phyloP scores from a whole-genome alignment of 179 eudicot species.

The Beta macrorhiza region DNA sequence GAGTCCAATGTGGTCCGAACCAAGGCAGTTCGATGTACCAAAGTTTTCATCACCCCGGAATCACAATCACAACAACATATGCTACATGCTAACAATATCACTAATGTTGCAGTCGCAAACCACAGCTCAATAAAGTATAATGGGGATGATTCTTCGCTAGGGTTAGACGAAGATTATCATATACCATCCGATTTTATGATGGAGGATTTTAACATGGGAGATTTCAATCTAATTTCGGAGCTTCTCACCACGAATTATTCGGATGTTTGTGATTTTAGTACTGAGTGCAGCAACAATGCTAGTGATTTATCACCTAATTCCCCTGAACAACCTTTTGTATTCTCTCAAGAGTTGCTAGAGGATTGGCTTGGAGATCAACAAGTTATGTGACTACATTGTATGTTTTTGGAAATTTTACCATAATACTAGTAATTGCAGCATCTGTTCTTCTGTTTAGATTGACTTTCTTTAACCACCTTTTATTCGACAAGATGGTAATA shows the following conservation, averaged over 20 bases:
- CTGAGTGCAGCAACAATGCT: constrained; percentile 17
- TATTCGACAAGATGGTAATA: too few species aligned
- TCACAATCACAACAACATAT: constrained; percentile 4
- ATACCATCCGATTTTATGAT: constrained; percentile 13
- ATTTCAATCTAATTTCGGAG: constrained; percentile 25
- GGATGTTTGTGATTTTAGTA: constrained; percentile 23
- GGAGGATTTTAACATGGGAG: constrained; percentile 17
- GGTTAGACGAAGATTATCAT: not conserved
- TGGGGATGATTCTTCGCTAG: constrained; percentile 5
- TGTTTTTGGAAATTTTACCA: not conserved
- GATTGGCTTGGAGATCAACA: constrained; percentile 39
- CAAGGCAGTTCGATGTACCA: constrained; percentile 41
- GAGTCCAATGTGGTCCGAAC: constrained; percentile 34
- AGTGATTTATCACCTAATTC: constrained; percentile 33
- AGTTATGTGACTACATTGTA: not conserved
- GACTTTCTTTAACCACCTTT: not conserved
- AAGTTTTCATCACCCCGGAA: constrained; percentile 26
- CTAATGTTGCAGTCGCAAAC: not conserved
- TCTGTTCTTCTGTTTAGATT: not conserved
- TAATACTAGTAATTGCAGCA: not conserved
- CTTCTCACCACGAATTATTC: constrained; percentile 30
- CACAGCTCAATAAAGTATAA: constrained; percentile 4
- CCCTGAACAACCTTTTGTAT: constrained; percentile 22
- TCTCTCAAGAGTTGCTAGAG: constrained; percentile 37
- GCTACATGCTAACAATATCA: not conserved